A percentile compares a stretch with the other conserved stretches of the same genome.
phyloP scores from a whole-genome alignment of 2,329 filamentous ascomycete genomes.

The Fusarium albidum region DNA sequence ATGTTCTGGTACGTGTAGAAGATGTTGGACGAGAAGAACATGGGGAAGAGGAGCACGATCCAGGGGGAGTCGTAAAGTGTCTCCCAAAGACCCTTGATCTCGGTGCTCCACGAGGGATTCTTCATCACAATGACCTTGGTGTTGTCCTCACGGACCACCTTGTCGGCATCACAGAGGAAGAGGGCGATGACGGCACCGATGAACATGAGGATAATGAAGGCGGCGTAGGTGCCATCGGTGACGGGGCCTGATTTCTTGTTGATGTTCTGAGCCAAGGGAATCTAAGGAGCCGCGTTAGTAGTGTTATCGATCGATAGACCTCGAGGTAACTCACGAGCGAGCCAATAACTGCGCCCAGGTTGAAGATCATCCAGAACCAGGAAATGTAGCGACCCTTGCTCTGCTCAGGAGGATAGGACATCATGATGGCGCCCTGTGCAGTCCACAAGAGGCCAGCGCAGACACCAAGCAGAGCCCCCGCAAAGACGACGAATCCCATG shows the following conservation, averaged over 20 bases:
- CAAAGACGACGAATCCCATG: slow-evolving; percentile 77
- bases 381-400: slow-evolving; percentile 90
- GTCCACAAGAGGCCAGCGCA: slow-evolving; percentile 85
- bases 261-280: slow-evolving; percentile 78
- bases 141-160: slow-evolving; percentile 50
- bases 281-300: slow-evolving; percentile 44
- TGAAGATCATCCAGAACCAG: slow-evolving; percentile 96
- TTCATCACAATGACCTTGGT: slow-evolving; percentile 46
- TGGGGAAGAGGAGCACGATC: slow-evolving; percentile 53
- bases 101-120: slow-evolving; percentile 46
- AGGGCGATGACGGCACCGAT: slow-evolving; percentile 57
- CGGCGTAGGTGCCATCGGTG: slow-evolving; percentile 58
- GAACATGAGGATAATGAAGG: slow-evolving; percentile 57
- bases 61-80: slow-evolving; percentile 47
- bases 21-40: slow-evolving; percentile 64
- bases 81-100: slow-evolving; percentile 51
- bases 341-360: slow-evolving; percentile 88
- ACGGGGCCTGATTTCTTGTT: slow-evolving; percentile 60
- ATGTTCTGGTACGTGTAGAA: slow-evolving; percentile 67
- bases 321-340: slow-evolving; percentile 58
- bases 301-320: too few relatives aligned
- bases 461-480: slow-evolving; percentile 78
- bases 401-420: slow-evolving; percentile 83
- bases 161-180: slow-evolving; percentile 57
- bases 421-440: slow-evolving; percentile 86